These are phyloP conservation scores for Waltergamsia citrina DNA, from an alignment of 2,329 filamentous ascomycete genomes.

Conservation along the genomic window DNA sequence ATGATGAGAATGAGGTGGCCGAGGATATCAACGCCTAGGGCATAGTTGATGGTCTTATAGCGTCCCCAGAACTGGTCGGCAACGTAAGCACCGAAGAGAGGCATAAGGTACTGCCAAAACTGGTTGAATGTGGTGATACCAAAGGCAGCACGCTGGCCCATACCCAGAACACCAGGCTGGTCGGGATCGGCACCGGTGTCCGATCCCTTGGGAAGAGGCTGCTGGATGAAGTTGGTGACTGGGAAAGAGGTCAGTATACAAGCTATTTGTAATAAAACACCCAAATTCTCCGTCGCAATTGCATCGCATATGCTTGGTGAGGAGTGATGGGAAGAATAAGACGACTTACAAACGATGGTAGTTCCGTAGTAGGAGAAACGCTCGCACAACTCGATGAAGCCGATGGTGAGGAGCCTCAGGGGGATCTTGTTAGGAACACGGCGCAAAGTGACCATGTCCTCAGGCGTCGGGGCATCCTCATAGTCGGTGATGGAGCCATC, in stretches of 20 bases:
- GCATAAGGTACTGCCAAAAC: slow-evolving; percentile 48
- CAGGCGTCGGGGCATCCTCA: slow-evolving; percentile 9
- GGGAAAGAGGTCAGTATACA: neutral
- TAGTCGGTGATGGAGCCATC: slow-evolving; percentile 1
- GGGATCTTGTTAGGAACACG: slow-evolving; percentile 50
- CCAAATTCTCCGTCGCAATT: no score
- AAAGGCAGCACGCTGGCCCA: slow-evolving; percentile 43
- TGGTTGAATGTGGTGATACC: slow-evolving; percentile 38
- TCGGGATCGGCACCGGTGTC: slow-evolving; percentile 37
- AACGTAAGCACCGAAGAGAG: slow-evolving; percentile 41
- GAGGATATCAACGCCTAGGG: slow-evolving; percentile 51
- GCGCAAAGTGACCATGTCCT: slow-evolving; percentile 38
- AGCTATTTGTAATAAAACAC: no score
- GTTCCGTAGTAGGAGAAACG: slow-evolving; percentile 67
- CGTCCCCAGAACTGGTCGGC: slow-evolving; percentile 54
- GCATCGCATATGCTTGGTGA: neutral
- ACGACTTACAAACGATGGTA: slow-evolving; percentile 50
- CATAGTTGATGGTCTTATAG: slow-evolving; percentile 57
- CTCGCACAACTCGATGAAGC: slow-evolving; percentile 61
- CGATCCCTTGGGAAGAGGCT: slow-evolving; percentile 44
- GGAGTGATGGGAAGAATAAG: neutral
- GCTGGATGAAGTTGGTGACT: slow-evolving; percentile 55
- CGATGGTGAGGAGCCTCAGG: slow-evolving; percentile 50
- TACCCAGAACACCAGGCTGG: slow-evolving; percentile 44
- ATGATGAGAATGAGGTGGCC: slow-evolving; percentile 59